These are phyloP conservation scores for Volvox carteri DNA, from an alignment of 163 green algal species.

Conservation along the genomic window DNA sequence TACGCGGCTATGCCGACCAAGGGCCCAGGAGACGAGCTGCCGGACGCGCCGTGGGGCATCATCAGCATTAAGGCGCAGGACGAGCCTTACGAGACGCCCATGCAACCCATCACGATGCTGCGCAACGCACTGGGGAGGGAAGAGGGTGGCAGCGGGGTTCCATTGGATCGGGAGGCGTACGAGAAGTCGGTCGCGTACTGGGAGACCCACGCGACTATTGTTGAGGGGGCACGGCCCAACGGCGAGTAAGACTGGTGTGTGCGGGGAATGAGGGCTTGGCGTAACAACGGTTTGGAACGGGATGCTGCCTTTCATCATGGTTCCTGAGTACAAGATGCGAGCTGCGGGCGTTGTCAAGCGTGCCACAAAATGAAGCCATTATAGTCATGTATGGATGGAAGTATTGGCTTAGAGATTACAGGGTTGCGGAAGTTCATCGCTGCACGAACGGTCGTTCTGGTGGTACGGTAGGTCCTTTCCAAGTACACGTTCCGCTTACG, in stretches of 20 bases:
- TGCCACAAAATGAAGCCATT: no score
- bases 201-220: conserved; percentile 84
- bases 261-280: no score
- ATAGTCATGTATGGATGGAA: no score
- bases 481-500: no score
- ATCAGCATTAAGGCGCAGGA: conserved; percentile 93
- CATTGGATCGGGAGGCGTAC: conserved; percentile 85
- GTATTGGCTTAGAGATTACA: no score
- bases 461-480: no score
- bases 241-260: conserved; percentile 30
- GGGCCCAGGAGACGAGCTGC: conserved; percentile 34
- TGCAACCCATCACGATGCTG: conserved; percentile 97
- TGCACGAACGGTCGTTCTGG: no score
- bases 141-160: conserved; percentile 93
- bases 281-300: no score
- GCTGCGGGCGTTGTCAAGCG: no score
- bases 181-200: conserved; percentile 83
- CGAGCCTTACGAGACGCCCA: conserved; percentile 91
- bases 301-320: no score
- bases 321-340: no score
- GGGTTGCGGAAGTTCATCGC: no score
- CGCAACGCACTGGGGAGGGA: conserved; percentile 89
- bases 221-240: conserved; percentile 52
- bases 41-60: conserved; percentile 88
- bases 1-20: conserved; percentile 71